Evolutionary conservation across 2,329 filamentous ascomycete genomes (phyloP), one percentile per base, ranked within the genome.

Genomic region (Biscogniauxia mediterranea): DNA sequence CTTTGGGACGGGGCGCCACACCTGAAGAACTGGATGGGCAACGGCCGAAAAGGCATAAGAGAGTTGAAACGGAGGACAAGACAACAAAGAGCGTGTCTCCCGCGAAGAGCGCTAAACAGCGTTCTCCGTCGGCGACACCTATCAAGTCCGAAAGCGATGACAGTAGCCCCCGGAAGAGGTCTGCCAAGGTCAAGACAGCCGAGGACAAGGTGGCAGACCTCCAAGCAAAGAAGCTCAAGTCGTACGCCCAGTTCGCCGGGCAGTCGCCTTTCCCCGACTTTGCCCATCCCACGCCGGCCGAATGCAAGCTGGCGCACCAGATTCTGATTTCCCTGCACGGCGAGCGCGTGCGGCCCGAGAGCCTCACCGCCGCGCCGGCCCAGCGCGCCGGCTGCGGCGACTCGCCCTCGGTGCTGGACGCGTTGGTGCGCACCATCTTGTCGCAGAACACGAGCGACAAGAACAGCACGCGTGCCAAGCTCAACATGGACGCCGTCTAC

Each of bases 241-340:
- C 76, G 1, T 80, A 80, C 64, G 57, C 75, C 1, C 73, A 77
- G 49, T 78, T 77, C 68, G 73, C 53, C 3, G 59, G 53, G 0
- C 60, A 72, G 21, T 81, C 87, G 1, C 91, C 91, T 0, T 94
- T 89, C 66, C 89, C 90, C 0, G 79, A 86, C 60, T 91, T 88
- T 71, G 69, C 76, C 2, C 86, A 82, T 64, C 91, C 91, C 0
- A 91, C 88, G 0, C 73, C 83, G 0, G 81, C 84, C 28, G 89
- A 93, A 70, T 92, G 90, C 74, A 79, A 84, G 62, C 81, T 87
- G 60, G 89, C 92, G n/a, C 85, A 87, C 62, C 76, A 78, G 3
- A 81, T 93, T 25, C 83, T 95, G 0, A 81, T 85, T 1, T 78
- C 78, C 6, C 75, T 88, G 0, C 90, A 94, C 71, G 90, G 91